phyloP scores from a whole-genome alignment of 2,329 filamentous ascomycete species.

The Rutstroemia sydowiana region DNA sequence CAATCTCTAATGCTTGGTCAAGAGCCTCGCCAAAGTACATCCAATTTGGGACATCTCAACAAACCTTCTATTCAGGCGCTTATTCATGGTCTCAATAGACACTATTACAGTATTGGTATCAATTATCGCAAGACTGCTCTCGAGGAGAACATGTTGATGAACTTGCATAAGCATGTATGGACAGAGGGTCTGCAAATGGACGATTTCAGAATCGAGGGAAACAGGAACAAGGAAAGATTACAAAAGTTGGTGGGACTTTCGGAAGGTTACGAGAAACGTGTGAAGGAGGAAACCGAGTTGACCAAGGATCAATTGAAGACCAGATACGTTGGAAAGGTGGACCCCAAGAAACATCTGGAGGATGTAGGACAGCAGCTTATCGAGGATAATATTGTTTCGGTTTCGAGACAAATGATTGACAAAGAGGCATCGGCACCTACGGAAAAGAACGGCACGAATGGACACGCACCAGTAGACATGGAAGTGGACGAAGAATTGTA shows the following conservation, averaged over 20 bases:
- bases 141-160: conserved; percentile 99
- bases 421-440: conserved; percentile 92
- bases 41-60: conserved; percentile 95
- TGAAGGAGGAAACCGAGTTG: conserved; percentile 97
- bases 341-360: conserved; percentile 98
- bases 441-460: conserved; percentile 49
- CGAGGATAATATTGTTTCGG: conserved; percentile 97
- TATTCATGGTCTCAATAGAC: conserved; percentile 94
- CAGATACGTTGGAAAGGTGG: conserved; percentile 95
- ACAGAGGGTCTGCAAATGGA: conserved; percentile 96
- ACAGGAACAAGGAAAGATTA: conserved; percentile 80
- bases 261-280: conserved; percentile 96
- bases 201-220: conserved; percentile 79
- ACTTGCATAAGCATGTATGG: conserved; percentile 99
- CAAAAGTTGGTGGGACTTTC: conserved; percentile 82
- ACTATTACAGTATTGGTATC: conserved; percentile 99
- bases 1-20: conserved; percentile 97
- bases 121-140: conserved; percentile 96
- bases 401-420: conserved; percentile 99
- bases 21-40: conserved; percentile 94
- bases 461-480: conserved; percentile 29
- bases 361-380: conserved; percentile 94
- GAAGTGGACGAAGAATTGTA: conserved; percentile 30
- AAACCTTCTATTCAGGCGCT: conserved; percentile 99
- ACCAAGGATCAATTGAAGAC: conserved; percentile 98